Percentiles rank a stretch among this genome's conserved stretches.
These are phyloP conservation scores for Phytophthora ramorum DNA, from an alignment of 352 stramenopile genomes.

Conservation along the genomic window DNA sequence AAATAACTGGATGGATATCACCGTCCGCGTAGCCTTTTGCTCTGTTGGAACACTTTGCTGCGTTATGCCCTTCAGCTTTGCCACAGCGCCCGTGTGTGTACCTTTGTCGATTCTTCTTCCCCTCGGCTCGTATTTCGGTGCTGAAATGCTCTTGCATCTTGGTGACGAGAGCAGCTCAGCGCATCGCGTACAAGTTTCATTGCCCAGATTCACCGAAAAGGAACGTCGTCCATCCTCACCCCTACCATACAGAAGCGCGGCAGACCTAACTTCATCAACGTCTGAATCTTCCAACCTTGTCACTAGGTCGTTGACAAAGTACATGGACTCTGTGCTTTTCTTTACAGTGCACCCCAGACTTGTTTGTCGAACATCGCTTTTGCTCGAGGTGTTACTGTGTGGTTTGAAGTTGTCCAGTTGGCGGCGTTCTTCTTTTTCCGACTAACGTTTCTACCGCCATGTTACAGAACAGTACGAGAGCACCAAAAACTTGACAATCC, in stretches of 20 bases:
- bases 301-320: neutral
- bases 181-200: no score
- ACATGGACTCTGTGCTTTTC: conserved; percentile 3
- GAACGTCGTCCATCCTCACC: neutral
- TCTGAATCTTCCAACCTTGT: neutral
- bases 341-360: conserved; percentile 5
- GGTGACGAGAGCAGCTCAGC: neutral
- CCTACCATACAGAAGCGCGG: neutral
- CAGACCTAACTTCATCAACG: neutral
- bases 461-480: neutral
- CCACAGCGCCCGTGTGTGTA: conserved; percentile 8
- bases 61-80: neutral
- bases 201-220: neutral
- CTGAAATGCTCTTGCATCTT: neutral
- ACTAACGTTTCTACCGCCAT: neutral
- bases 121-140: neutral
- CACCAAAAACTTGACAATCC: conserved; percentile 4
- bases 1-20: conserved; percentile 4
- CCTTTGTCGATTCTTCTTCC: conserved; percentile 1
- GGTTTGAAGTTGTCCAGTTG: neutral
- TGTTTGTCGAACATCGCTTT: conserved; percentile 9
- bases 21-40: neutral
- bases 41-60: conserved; percentile 11
- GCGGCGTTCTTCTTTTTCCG: neutral
- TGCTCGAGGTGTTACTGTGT: conserved; percentile 7